A percentile compares a stretch with the other conserved stretches of the same genome.
phyloP scores from a whole-genome alignment of 2,329 filamentous ascomycete species.

The Westerdykella aurantiaca region DNA sequence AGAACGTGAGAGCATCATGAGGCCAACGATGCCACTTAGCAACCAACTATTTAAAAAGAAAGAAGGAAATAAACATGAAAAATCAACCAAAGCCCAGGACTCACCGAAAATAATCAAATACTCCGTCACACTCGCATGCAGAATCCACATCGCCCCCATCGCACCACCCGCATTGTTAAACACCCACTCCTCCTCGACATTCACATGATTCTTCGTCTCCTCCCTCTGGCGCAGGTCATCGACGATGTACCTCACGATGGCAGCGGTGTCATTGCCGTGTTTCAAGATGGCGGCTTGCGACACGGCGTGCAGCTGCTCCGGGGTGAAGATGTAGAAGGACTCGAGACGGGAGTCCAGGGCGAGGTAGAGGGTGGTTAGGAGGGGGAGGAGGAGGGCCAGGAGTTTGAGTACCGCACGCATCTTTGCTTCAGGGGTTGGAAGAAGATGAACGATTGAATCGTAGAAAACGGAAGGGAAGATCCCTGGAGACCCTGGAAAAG shows the following conservation, averaged over 20 bases:
- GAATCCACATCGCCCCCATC: slow-evolving; percentile 87
- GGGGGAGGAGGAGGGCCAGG: slow-evolving; percentile 19
- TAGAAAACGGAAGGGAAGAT: too few relatives aligned
- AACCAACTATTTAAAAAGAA: too few relatives aligned
- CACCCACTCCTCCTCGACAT: slow-evolving; percentile 73
- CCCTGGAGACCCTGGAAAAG: too few relatives aligned
- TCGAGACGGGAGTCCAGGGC: slow-evolving; percentile 23
- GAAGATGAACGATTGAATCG: too few relatives aligned
- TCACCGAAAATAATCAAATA: slow-evolving; percentile 77
- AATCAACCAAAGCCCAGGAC: too few relatives aligned
- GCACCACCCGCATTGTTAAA: slow-evolving; percentile 90
- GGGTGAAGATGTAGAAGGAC: slow-evolving; percentile 68
- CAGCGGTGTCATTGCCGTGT: slow-evolving; percentile 69
- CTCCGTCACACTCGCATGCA: slow-evolving; percentile 83
- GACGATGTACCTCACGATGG: slow-evolving; percentile 65
- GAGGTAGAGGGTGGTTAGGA: slow-evolving; percentile 22
- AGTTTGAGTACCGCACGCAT: slow-evolving; percentile 8
- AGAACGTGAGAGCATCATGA: too few relatives aligned
- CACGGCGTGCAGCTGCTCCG: slow-evolving; percentile 62
- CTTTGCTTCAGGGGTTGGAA: too few relatives aligned
- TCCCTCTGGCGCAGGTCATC: slow-evolving; percentile 51
- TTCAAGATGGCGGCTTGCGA: slow-evolving; percentile 58
- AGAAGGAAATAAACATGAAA: too few relatives aligned
- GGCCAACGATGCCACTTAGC: too few relatives aligned
- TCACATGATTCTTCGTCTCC: slow-evolving; percentile 46